These are phyloP conservation scores for Multifurca ochricompacta DNA, from an alignment of 768 basidiomycete genomes.

Conservation along the genomic window DNA sequence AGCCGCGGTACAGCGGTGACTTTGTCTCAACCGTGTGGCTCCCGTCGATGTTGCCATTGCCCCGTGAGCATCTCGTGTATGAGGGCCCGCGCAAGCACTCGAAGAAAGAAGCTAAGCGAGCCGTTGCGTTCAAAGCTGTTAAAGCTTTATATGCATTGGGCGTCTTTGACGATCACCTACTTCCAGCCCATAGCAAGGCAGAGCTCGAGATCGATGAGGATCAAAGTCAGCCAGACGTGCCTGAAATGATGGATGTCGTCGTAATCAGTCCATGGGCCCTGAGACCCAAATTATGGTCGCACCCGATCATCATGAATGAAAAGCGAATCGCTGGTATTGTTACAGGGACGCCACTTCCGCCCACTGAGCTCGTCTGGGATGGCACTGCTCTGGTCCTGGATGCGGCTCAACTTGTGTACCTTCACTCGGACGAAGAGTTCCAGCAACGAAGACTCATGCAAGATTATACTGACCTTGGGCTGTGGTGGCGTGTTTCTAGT, in stretches of 20 bases:
- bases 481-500: constrained; percentile 57
- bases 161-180: constrained; percentile 75
- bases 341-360: constrained; percentile 51
- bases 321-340: constrained; percentile 51
- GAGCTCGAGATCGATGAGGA: constrained; percentile 49
- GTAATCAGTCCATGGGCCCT: constrained; percentile 65
- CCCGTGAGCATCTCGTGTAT: constrained; percentile 44
- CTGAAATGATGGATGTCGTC: constrained; percentile 47
- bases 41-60: constrained; percentile 59
- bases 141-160: constrained; percentile 58
- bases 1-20: constrained; percentile 55
- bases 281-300: constrained; percentile 51
- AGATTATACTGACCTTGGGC: constrained; percentile 54
- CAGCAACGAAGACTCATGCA: constrained; percentile 46
- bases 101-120: constrained; percentile 78
- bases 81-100: constrained; percentile 52
- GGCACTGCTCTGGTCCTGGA: constrained; percentile 32
- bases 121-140: constrained; percentile 74
- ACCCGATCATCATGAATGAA: constrained; percentile 48
- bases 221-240: constrained; percentile 37
- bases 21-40: constrained; percentile 53
- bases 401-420: constrained; percentile 30
- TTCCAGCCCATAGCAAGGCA: constrained; percentile 53
- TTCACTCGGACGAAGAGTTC: constrained; percentile 40
- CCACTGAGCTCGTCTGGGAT: constrained; percentile 36